Evolutionary conservation across 2,329 filamentous ascomycete species (phyloP), one percentile per base, ranked within the genome.

Genomic region (Trichoderma koningiopsis): DNA sequence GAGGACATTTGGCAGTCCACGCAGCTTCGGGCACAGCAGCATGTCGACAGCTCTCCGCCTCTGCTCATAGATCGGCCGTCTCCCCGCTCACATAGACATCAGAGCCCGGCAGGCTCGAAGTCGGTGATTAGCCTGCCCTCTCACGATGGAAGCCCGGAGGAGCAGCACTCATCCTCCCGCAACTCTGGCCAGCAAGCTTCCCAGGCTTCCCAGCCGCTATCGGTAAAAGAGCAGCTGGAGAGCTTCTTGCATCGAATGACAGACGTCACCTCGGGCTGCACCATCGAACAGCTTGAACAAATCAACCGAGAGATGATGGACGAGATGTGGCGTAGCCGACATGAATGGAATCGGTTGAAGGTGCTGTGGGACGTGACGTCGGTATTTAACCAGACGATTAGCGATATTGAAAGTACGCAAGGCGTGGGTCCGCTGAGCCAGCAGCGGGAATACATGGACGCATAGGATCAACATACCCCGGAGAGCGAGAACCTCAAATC

Each of bases 201-300:
- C 7, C 40, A 43, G 40, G 40, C 40, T 2, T 84, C 83, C 14
- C 83, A 83, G 70, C 82, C 83, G 0, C 77, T 82, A 40, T 80
- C 83, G 37, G 79, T 84, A 35, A 83, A 86, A 14, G 75, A 76
- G 0, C 83, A 86, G 35, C 82, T 93, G 29, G 79, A 82, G 2
- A 77, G 82, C 7, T 85, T 96, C 68, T 84, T 93, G 68, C 78
- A 84, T 0, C 83, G 88, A 47, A 82, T 97, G 40, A 89, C 90
- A 0, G 81, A 86, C 33, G 84, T 85, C 56, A 95, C 92, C 2
- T 90, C 88, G 24, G 93, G 92, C 0, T 92, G 92, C 78, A 92
- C 91, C 0, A 92, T 99, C 64, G 96, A 99, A 81, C 95, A 99
- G 79, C 83, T 99, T 24, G 95, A 98, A 83, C 95, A 98, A 80